phyloP scores from a whole-genome alignment of 106 monocot genomes.

The Phalaenopsis equestris region DNA sequence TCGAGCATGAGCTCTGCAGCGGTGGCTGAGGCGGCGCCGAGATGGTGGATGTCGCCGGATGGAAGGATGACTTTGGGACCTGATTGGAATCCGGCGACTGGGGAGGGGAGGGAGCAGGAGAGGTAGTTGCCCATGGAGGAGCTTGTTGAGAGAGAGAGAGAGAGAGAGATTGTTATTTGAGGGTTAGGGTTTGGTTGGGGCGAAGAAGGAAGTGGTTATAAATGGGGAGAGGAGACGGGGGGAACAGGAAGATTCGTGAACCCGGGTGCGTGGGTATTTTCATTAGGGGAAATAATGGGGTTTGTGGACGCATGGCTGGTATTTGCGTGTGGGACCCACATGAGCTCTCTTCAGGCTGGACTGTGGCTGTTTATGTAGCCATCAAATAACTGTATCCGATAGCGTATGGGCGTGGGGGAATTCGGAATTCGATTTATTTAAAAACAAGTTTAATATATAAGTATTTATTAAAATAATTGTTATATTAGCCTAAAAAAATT shows the following conservation, averaged over 20 bases:
- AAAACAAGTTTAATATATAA: no score
- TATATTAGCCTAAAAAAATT: no score
- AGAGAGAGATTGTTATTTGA: neutral
- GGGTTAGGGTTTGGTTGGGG: neutral
- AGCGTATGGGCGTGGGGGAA: no score
- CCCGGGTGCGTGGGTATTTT: neutral
- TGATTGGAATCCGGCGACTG: neutral
- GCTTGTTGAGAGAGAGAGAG: neutral
- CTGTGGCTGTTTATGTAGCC: no score
- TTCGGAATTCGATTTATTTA: no score
- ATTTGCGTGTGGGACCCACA: no score
- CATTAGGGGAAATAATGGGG: neutral
- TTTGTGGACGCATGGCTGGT: no score
- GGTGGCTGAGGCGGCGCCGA: neutral
- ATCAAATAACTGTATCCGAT: no score
- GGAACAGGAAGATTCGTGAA: neutral
- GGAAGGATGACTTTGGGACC: constrained; percentile 11
- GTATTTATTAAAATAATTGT: no score
- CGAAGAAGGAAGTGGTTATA: neutral
- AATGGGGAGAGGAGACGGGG: neutral
- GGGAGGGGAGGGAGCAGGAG: constrained; percentile 7
- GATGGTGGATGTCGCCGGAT: constrained; percentile 4
- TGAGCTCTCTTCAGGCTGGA: no score
- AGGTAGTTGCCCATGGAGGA: constrained; percentile 16
- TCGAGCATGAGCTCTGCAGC: constrained; percentile 24